Evolutionary conservation across 106 monocot species (phyloP), one percentile per base, ranked within the genome.

Genomic region (Dendrobium chrysotoxum): DNA sequence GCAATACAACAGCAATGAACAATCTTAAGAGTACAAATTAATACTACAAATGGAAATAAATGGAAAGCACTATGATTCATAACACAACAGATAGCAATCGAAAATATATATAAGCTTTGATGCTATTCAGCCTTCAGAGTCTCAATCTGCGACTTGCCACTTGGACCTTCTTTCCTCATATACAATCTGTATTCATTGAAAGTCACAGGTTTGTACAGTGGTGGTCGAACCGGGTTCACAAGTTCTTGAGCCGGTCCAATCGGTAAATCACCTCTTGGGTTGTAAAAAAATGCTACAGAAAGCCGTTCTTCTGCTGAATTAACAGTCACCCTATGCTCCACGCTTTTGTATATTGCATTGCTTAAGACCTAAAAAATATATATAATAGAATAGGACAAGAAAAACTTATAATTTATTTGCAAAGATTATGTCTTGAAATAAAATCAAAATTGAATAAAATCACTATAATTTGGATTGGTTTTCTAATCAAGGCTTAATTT

Each of bases 261-360:
- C 26, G 86, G 88, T 2, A 93, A 6, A 57, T 93, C 90, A 26
- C 81, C 79, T 41, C 39, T 85, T 7, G 92, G 92, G 81, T 90
- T 92, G 86, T 85, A 92, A 85, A 90, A 90, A 79, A 88, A 80
- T 42, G 86, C 92, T 16, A 93, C 11, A 3, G 92, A 93, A 0
- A 93, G 28, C n/a, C 92, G 80, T 53, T 93, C 92, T 2, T 53
- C 41, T 16, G 21, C n/a, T 28, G 90, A 55, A 44, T 93, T 93
- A 30, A 78, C 82, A 45, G 82, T 28, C 84, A 88, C 90, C 15
- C 92, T 79, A 78, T 93, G 92, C 78, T 93, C 92, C 58, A 90
- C 84, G 80, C 92, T 93, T 81, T 82, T 88, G 85, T 88, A 93
- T 4, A 42, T 74, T 0, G 82, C 86, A 77, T 93, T 93, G 77